Evolutionary conservation across 768 basidiomycete genomes (phyloP).

Genomic region (Suillus ampliporus): DNA sequence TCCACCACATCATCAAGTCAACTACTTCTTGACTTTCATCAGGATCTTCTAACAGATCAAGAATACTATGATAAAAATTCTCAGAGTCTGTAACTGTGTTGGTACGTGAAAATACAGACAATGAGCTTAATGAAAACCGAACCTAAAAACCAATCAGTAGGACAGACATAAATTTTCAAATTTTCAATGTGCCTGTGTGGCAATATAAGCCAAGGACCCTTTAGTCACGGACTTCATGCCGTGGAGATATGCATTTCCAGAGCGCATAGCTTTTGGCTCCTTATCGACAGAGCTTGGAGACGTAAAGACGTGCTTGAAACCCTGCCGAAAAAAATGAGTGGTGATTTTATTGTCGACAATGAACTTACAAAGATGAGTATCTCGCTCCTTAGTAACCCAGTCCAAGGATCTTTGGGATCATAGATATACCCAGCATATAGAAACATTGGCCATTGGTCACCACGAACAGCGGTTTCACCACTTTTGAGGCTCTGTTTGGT

Average conservation of each 20-base stretch:
- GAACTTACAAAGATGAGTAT: constrained; percentile 21
- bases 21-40: too few species aligned
- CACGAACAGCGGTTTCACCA: constrained; percentile 11
- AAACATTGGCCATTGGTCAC: constrained; percentile 25
- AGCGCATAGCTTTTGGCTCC: neutral
- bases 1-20: too few species aligned
- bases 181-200: constrained; percentile 19
- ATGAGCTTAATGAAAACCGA: too few species aligned
- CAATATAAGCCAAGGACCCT: constrained; percentile 24
- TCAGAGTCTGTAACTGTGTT: too few species aligned
- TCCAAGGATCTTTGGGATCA: constrained; percentile 28
- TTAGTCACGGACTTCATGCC: constrained; percentile 6
- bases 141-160: too few species aligned
- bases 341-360: neutral
- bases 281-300: too few species aligned
- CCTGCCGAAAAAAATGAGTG: constrained; percentile 21
- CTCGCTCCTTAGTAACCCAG: constrained; percentile 27
- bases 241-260: constrained; percentile 2
- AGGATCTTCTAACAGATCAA: too few species aligned
- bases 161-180: too few species aligned
- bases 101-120: too few species aligned
- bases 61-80: too few species aligned
- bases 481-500: constrained; percentile 14
- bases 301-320: constrained; percentile 32
- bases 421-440: constrained; percentile 19